A percentile compares a stretch with the other conserved stretches of the same genome.
These are phyloP conservation scores for Lactarius quietus DNA, from an alignment of 768 basidiomycete genomes.

Conservation along the genomic window DNA sequence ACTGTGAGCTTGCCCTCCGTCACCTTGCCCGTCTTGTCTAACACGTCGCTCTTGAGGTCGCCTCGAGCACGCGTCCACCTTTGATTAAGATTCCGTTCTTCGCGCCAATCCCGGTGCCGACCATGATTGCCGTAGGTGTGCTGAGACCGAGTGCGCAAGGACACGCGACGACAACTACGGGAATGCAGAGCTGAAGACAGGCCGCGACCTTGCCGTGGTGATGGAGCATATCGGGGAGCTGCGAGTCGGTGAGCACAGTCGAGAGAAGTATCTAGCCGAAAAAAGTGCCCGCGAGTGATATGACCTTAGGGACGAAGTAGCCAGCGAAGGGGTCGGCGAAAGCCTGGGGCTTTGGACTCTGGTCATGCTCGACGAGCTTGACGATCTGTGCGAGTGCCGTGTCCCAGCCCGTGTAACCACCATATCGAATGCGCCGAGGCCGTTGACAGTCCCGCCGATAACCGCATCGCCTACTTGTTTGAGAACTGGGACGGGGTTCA, in stretches of 20 bases:
- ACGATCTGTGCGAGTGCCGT: slow-evolving; percentile 97
- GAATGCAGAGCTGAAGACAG: slow-evolving; percentile 95
- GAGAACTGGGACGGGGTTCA: slow-evolving; percentile 81
- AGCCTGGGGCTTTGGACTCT: slow-evolving; percentile 91
- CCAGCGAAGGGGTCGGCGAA: slow-evolving; percentile 95
- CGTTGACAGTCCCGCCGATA: slow-evolving; percentile 97
- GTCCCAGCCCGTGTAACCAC: slow-evolving; percentile 93
- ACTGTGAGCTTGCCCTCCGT: slow-evolving; percentile 93
- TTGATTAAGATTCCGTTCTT: slow-evolving; percentile 98
- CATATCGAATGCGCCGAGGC: slow-evolving; percentile 97
- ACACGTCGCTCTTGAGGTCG: slow-evolving; percentile 77
- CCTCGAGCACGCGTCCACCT: slow-evolving; percentile 91
- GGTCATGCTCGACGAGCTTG: slow-evolving; percentile 94
- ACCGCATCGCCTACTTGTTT: slow-evolving; percentile 83
- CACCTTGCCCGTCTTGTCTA: slow-evolving; percentile 99
- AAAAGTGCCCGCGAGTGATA: slow-evolving; percentile 83
- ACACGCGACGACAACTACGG: slow-evolving; percentile 96
- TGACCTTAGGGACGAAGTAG: slow-evolving; percentile 90
- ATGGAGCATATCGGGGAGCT: slow-evolving; percentile 81
- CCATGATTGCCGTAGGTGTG: slow-evolving; percentile 99
- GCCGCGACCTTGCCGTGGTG: slow-evolving; percentile 83
- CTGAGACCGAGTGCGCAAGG: slow-evolving; percentile 95
- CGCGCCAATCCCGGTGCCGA: slow-evolving; percentile 96
- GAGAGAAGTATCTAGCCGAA: slow-evolving; percentile 77
- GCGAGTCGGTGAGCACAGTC: slow-evolving; percentile 47